Evolutionary conservation across 2,329 filamentous ascomycete species (phyloP), one percentile per base, ranked within the genome.

Genomic region (Fusarium anguioides): DNA sequence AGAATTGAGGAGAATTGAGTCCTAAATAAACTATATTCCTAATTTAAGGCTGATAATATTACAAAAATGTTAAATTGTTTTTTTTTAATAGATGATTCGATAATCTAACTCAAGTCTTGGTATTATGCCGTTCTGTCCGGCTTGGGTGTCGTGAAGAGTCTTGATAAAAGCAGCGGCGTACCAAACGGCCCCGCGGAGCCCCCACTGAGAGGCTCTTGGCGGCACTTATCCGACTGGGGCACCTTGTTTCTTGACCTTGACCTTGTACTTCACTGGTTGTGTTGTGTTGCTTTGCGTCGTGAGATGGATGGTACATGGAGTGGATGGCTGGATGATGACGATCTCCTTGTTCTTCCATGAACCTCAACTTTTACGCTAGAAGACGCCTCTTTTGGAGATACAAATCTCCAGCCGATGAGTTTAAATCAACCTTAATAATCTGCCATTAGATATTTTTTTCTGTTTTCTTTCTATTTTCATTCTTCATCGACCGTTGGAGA

Each of bases 181-280:
- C 58, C 56, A 45, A 60, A 39, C 51, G 57, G 53, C 60, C 46
- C 66, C 66, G 54, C 58, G 54, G 21, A 35, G 35, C 42, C 68
- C 64, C 70, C 70, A 69, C 70, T 62, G 41, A 60, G 60, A 47
- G 29, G 33, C 44, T 48, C 66, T 73, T 72, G 64, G 70, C 68
- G 58, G 53, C 36, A 56, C 44, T 65, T 57, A 51, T 20, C 40
- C n/a, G 56, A 39, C 65, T 20, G 47, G 65, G 50, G 31, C 11
- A 39, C 64, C 57, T 39, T 46, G 35, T 49, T 53, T 27, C 54
- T 12, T 60, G 37, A n/a, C 37, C 31, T 39, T 46, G 39, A 37
- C 21, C 49, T 53, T 35, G 24, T 18, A 18, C 35, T 50, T 50
- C 10, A 23, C 35, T 50, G 31, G 50, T 17, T 50, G 60, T 44